Percentiles rank a stretch among this genome's conserved stretches.
phyloP scores from a whole-genome alignment of 2,329 filamentous ascomycete species.

The Coniella vitis region DNA sequence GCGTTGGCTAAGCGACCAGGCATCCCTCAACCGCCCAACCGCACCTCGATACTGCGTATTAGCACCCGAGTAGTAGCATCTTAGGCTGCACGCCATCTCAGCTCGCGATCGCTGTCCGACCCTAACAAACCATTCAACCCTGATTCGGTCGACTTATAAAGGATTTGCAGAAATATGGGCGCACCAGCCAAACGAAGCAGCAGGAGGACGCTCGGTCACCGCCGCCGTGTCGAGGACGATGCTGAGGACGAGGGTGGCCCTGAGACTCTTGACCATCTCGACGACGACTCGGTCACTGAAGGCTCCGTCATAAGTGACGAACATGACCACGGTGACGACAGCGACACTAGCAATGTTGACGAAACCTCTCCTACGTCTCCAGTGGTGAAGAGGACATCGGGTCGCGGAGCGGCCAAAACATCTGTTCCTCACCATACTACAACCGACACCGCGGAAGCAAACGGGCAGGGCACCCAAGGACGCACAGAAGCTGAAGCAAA shows the following conservation, averaged over 20 bases:
- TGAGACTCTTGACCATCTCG: slow-evolving; percentile 46
- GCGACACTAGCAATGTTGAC: slow-evolving; percentile 58
- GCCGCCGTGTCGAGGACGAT: slow-evolving; percentile 64
- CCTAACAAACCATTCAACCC: slow-evolving; percentile 6
- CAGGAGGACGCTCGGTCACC: slow-evolving; percentile 59
- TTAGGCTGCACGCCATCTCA: slow-evolving; percentile 12
- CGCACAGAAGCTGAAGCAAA: slow-evolving; percentile 50
- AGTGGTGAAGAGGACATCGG: slow-evolving; percentile 32
- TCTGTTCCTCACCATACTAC: slow-evolving; percentile 18
- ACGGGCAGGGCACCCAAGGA: slow-evolving; percentile 19
- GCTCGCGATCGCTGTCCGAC: slow-evolving; percentile 11
- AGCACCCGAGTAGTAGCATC: background rate
- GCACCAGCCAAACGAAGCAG: slow-evolving; percentile 38
- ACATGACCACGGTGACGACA: slow-evolving; percentile 51
- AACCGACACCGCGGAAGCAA: slow-evolving; percentile 15
- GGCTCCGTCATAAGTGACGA: slow-evolving; percentile 58
- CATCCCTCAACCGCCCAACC: slow-evolving; percentile 2
- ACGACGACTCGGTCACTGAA: slow-evolving; percentile 61
- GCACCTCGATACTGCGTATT: slow-evolving; percentile 12
- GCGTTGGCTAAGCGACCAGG: slow-evolving; percentile 3
- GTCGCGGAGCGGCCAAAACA: slow-evolving; percentile 34
- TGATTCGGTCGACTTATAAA: slow-evolving; percentile 8
- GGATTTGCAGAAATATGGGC: slow-evolving; percentile 20
- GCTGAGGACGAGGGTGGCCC: slow-evolving; percentile 59
- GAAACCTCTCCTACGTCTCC: slow-evolving; percentile 46